These are phyloP conservation scores for Acrodontium crateriforme DNA, from an alignment of 2,329 filamentous ascomycete species.

Conservation along the genomic window DNA sequence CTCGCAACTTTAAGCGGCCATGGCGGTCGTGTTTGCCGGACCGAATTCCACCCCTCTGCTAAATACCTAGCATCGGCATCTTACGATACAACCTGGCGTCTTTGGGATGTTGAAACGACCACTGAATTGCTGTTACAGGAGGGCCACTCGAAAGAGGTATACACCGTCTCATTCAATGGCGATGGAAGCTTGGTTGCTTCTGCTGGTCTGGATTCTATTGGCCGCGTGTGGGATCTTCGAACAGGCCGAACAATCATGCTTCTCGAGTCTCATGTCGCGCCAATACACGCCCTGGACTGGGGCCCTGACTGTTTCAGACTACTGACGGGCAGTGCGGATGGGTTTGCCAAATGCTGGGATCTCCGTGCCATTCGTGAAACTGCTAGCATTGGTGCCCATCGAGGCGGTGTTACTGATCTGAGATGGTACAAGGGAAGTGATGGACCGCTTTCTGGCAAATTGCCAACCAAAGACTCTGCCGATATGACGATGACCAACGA, in stretches of 20 bases:
- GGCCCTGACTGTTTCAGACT: conserved; percentile 81
- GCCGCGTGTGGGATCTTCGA: conserved; percentile 86
- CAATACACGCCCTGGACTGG: conserved; percentile 91
- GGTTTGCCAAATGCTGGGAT: conserved; percentile 98
- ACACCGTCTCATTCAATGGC: conserved; percentile 73
- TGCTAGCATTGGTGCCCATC: conserved; percentile 80
- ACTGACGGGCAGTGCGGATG: conserved; percentile 81
- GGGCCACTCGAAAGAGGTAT: conserved; percentile 88
- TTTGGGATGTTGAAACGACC: conserved; percentile 85
- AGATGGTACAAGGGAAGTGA: conserved; percentile 87
- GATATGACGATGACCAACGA: conserved; percentile 11
- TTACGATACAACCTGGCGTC: conserved; percentile 89
- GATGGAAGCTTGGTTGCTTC: conserved; percentile 85
- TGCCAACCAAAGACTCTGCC: conserved; percentile 38
- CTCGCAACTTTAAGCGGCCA: conserved; percentile 72
- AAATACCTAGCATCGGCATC: conserved; percentile 83
- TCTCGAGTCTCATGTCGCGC: conserved; percentile 81
- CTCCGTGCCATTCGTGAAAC: conserved; percentile 73
- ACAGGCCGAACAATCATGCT: conserved; percentile 93
- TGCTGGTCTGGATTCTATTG: conserved; percentile 88
- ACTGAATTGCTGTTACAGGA: conserved; percentile 80
- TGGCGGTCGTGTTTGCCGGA: conserved; percentile 71
- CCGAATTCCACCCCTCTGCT: conserved; percentile 90
- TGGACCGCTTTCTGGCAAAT: conserved; percentile 49
- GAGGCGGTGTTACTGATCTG: conserved; percentile 80